A percentile compares a stretch with the other conserved stretches of the same genome.
Evolutionary conservation across 2,329 filamentous ascomycete species (phyloP).

Genomic region (Phaeosphaeriaceae sp.): DNA sequence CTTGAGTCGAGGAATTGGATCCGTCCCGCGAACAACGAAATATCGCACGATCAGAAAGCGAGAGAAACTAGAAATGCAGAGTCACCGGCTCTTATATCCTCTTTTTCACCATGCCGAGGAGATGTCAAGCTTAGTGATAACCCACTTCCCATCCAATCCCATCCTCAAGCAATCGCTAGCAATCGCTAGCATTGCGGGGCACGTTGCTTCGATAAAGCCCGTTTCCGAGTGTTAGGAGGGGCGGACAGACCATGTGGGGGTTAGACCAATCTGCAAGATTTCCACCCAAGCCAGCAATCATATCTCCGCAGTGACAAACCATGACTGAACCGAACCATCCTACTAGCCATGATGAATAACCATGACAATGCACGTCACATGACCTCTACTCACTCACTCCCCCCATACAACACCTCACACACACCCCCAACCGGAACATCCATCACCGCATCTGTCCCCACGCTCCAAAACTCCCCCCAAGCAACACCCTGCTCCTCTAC

Average conservation of each 20-base stretch:
- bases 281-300: slow-evolving; percentile 19
- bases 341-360: slow-evolving; percentile 9
- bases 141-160: slow-evolving; percentile 7
- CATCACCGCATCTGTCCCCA: slow-evolving; percentile 95
- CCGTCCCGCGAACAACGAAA: background rate
- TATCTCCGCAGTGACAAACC: background rate
- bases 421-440: slow-evolving; percentile 94
- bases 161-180: slow-evolving; percentile 16
- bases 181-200: slow-evolving; percentile 16
- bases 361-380: slow-evolving; percentile 23
- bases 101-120: slow-evolving; percentile 20
- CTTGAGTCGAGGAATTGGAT: slow-evolving; percentile 1
- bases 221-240: slow-evolving; percentile 27
- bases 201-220: slow-evolving; percentile 11
- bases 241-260: slow-evolving; percentile 27
- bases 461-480: slow-evolving; percentile 86
- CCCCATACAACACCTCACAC: slow-evolving; percentile 90
- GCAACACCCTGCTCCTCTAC: slow-evolving; percentile 59
- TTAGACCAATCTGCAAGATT: slow-evolving; percentile 10
- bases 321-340: background rate
- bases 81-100: slow-evolving; percentile 25
- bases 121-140: slow-evolving; percentile 18
- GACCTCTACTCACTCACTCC: slow-evolving; percentile 32
- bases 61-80: background rate
- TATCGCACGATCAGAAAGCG: slow-evolving; percentile 7